Evolutionary conservation across 2,329 filamentous ascomycete species (phyloP), one percentile per base, ranked within the genome.

Genomic region (Calonectria ilicicola): DNA sequence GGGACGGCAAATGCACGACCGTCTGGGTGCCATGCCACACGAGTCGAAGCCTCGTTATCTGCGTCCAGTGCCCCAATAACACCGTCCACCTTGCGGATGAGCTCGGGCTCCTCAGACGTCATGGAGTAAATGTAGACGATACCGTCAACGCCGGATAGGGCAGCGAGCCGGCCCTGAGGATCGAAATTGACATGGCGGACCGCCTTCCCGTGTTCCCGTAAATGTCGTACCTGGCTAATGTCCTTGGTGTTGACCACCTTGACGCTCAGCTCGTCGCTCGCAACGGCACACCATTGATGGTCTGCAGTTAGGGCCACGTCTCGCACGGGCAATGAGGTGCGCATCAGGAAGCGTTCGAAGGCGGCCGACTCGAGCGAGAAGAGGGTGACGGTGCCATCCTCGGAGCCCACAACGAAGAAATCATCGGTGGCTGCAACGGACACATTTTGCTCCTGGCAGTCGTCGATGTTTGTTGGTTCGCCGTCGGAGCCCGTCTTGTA

Each of bases 351-450:
- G 72, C 93, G 92, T 74, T 98, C 94, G 84, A 97, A 95, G 32
- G 87, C 84, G 79, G 93, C 92, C 3, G 91, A 91, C 69, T 91
- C 88, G 63, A 98, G 89, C n/a, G 94, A 94, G 86, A 97, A 99
- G 79, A 95, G 91, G 87, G 94, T 98, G 80, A 99, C 95, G n/a
- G 94, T 97, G 80, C 97, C 97, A 85, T 98, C 96, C 83, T 99
- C 96, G 23, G 95, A 94, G 32, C 95, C 97, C 74, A 95, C 92
- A 53, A 98, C 91, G 82, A 98, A 98, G 83, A 94, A 95, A 72
- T 93, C 91, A 81, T 96, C 90, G 42, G 91, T 91, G 23, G 95
- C 92, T 35, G 92, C 93, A 26, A 98, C 91, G 38, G 93, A 92
- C 23, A 94, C 89, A 81, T 98, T 98, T 76, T 94, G 93, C 78